Evolutionary conservation across 768 basidiomycete species (phyloP), one percentile per base, ranked within the genome.

Genomic region (Thelephora aurantiotincta): DNA sequence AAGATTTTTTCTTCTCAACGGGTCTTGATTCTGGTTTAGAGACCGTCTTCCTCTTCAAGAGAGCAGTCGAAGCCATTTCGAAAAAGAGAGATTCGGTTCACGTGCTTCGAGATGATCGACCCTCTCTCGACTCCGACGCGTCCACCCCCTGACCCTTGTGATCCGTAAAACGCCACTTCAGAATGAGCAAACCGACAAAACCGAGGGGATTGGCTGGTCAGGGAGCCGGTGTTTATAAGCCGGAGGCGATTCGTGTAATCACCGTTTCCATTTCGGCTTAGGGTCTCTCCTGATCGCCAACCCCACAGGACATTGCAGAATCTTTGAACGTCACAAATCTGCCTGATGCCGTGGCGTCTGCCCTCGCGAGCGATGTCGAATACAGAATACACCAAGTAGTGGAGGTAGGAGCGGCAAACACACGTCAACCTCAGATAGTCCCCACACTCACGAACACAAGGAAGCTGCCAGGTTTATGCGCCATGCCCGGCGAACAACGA

Each of bases 401-500:
- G 55, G 89, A 96, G 75, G 90, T 89, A 52, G 37, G 68, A 57
- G 16, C 34, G 46, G 37, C 23, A 13, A 6, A 23, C n/a, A 34
- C 23, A 47, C 14, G 11, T 47, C 11, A 11, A 35, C 16, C 36
- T 19, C 38, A 49, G 45, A 44, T 30, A 4, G 9, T 30, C 26
- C 5, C 9, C 26, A 30, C 26, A 9, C 26, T 30, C 26, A 30
- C 26, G 26, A 30, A 53, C 19, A 6, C 12, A 66, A 93, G 84
- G 94, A 98, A 74, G 91, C 94, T 7, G 81, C 91, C 20, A 84
- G 93, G 45, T 99, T 94, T 65, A 96, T 94, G 88, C 77, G 91
- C 19, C 92, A 98, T 63, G 86, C 86, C 5, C 78, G 87, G 49
- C 73, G 96, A 47, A 90, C 85, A n/a, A 85, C 85, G 0, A 71